A percentile compares a stretch with the other conserved stretches of the same genome.
Conservation (phyloP, 2,329 filamentous ascomycete species). For the Aspergillus novoparasiticus region DNA sequence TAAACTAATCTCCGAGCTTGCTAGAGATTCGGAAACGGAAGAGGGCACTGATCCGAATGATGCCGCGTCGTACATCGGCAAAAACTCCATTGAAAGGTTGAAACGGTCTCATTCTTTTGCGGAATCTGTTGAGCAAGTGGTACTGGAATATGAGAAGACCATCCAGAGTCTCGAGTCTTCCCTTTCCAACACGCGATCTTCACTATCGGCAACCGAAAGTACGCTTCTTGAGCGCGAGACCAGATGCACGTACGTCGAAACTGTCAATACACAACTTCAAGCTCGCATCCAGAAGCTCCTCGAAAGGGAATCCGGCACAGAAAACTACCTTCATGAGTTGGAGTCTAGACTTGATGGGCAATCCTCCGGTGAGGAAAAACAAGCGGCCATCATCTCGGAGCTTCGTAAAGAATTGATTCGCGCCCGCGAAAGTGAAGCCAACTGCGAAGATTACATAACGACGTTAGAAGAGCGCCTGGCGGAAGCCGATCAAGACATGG, state of each 20-base stretch:
- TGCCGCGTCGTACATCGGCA: conserved; percentile 62
- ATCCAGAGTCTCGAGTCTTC: conserved; percentile 93
- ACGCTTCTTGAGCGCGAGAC: conserved; percentile 89
- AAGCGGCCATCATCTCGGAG: conserved; percentile 79
- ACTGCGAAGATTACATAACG: conserved; percentile 94
- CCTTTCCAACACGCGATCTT: conserved; percentile 81
- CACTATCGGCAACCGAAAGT: conserved; percentile 82
- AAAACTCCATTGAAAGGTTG: conserved; percentile 81
- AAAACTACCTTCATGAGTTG: conserved; percentile 88
- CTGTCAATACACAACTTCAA: conserved; percentile 86
- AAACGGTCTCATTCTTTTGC: conserved; percentile 96
- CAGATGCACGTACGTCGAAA: conserved; percentile 89
- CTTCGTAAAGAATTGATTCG: conserved; percentile 88
- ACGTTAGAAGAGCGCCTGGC: conserved; percentile 93
- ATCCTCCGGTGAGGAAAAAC: conserved; percentile 89
- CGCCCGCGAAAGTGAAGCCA: conserved; percentile 84
- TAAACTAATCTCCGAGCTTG: conserved; percentile 92
- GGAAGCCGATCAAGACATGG: conserved; percentile 92
- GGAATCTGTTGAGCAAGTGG: conserved; percentile 91
- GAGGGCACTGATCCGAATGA: conserved; percentile 47
- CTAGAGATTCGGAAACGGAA: conserved; percentile 71
- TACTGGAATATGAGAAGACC: conserved; percentile 97
- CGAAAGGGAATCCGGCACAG: conserved; percentile 88
- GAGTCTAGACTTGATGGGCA: conserved; percentile 90
- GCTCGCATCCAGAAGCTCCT: conserved; percentile 87